A percentile compares a stretch with the other conserved stretches of the same genome.
phyloP scores from a whole-genome alignment of 257 asterid genomes.

The Nicotiana attenuata region DNA sequence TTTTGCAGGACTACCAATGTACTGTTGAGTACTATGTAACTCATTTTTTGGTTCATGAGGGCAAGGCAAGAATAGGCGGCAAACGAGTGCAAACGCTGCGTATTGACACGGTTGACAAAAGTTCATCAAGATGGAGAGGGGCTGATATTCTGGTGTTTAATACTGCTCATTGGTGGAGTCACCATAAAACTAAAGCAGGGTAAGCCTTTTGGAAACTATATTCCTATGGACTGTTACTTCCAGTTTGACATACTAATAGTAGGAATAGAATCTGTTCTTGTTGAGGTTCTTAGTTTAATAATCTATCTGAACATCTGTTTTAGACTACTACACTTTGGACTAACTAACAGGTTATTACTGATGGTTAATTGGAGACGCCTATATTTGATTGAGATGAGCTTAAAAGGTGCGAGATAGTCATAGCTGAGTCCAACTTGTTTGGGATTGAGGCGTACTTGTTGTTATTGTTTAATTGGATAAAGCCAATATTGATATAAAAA shows the following conservation, averaged over 20 bases:
- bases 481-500: background rate
- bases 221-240: background rate
- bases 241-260: background rate
- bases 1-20: slow-evolving; percentile 71
- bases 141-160: slow-evolving; percentile 88
- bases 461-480: background rate
- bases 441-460: background rate
- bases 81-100: slow-evolving; percentile 66
- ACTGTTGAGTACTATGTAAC: slow-evolving; percentile 80
- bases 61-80: slow-evolving; percentile 72
- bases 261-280: background rate
- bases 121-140: slow-evolving; percentile 85
- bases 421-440: background rate
- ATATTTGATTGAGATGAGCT: background rate
- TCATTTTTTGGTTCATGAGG: slow-evolving; percentile 77
- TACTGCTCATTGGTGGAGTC: slow-evolving; percentile 97
- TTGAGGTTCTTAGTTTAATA: background rate
- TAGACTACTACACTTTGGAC: background rate
- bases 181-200: slow-evolving; percentile 89
- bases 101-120: slow-evolving; percentile 72
- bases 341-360: background rate
- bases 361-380: background rate
- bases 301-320: background rate
- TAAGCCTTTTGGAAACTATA: slow-evolving; percentile 14
- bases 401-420: background rate